phyloP scores from a whole-genome alignment of 2,329 filamentous ascomycete genomes.

The Sarocladiaceae sp. region DNA sequence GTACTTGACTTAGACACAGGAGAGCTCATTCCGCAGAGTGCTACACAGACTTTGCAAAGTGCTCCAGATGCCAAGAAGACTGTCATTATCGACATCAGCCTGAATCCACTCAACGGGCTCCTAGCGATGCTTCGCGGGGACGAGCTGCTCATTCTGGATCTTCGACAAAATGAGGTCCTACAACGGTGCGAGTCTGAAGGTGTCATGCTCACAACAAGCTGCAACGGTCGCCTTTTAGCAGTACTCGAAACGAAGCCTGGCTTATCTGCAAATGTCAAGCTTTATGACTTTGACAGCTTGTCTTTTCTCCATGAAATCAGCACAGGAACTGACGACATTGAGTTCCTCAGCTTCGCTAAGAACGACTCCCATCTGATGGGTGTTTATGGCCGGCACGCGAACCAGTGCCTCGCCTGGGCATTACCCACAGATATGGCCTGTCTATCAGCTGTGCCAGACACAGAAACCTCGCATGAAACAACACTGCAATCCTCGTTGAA shows the following conservation, averaged over 20 bases:
- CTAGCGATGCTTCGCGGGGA: not conserved
- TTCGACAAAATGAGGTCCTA: not conserved
- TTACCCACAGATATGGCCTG: not conserved
- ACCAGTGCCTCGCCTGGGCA: not conserved
- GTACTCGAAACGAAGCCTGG: not conserved
- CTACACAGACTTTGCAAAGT: too few relatives aligned
- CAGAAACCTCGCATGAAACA: too few relatives aligned
- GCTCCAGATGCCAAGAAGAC: not conserved
- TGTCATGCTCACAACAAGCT: not conserved
- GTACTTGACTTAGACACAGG: not conserved
- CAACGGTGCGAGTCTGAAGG: not conserved
- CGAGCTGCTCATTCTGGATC: not conserved
- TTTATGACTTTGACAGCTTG: not conserved
- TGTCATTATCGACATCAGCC: not conserved
- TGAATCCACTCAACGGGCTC: not conserved
- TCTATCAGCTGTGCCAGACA: too few relatives aligned
- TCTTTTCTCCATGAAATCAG: not conserved
- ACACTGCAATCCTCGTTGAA: too few relatives aligned
- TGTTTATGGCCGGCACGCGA: not conserved
- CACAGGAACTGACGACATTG: not conserved
- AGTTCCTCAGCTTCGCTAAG: not conserved
- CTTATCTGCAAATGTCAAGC: not conserved
- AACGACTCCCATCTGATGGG: not conserved
- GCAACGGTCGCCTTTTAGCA: not conserved
- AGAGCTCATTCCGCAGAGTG: not conserved